Evolutionary conservation across 2,329 filamentous ascomycete genomes (phyloP), one percentile per base, ranked within the genome.

Genomic region (Byssothecium circinans): DNA sequence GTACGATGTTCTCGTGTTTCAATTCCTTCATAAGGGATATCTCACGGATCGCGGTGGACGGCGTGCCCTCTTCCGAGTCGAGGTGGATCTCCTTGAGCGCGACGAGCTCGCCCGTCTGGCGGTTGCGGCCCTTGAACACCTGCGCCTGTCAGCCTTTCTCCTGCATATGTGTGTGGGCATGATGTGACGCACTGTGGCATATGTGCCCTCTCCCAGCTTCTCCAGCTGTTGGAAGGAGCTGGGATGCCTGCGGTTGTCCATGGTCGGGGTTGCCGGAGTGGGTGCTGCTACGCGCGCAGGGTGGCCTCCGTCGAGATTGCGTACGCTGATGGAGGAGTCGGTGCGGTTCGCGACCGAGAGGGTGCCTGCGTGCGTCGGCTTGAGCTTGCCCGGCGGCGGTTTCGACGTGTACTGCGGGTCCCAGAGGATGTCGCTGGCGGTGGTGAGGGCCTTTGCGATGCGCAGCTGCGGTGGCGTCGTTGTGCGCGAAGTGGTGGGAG

Each of bases 21-120:
- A 99, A 82, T 75, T 99, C 94, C 75, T 99, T 99, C 94, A 99
- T 97, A 47, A 99, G 81, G 1, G 91, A 96, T 64, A 99, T 99
- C 74, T 99, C 94, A 65, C 94, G 89, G 70, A 99, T 99, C 38
- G 94, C 94, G 0, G 94, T 99, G 42, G 89, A 95, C 3, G 94
- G 94, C 0, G 94, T 99, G 61, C 94, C 94, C 77, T 99, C 94
- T 78, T 99, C 94, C 41, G 89, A 95, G 73, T 99, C 94, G 54
- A 99, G 88, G 70, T 99, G 94, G 62, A 99, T 99, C 75, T 99
- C 94, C 74, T 99, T 99, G 55, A 99, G 81, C 5, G 94, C 94
- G 30, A 99, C 94, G 51, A 96, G 86, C 73, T 96, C 91, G 66
- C 94, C 94, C 0, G 94, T 97, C 73, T 97, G 91, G 61, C 94